A percentile compares a stretch with the other conserved stretches of the same genome.
phyloP scores from a whole-genome alignment of 2,329 filamentous ascomycete genomes.

The Aspergillus piperis region DNA sequence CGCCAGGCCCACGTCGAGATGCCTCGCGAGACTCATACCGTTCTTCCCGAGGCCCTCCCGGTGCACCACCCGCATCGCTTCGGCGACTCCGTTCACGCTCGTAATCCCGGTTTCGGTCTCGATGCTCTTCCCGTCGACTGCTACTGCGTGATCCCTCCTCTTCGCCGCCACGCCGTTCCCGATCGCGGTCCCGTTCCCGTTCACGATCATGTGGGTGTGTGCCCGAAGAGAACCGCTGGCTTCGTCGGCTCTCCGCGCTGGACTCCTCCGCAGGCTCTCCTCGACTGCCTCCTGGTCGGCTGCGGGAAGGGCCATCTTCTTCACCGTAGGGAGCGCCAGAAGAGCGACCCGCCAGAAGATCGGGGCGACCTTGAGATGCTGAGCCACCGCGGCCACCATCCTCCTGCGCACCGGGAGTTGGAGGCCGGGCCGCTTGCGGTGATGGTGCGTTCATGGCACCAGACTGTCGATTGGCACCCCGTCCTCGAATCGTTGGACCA shows the following conservation, averaged over 20 bases:
- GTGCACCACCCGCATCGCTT: constrained; percentile 27
- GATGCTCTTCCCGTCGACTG: constrained; percentile 39
- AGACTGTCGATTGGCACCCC: constrained; percentile 41
- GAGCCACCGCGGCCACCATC: constrained; percentile 20
- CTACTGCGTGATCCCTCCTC: constrained; percentile 27
- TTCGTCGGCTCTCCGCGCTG: constrained; percentile 35
- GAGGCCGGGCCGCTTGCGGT: constrained; percentile 34
- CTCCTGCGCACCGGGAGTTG: constrained; percentile 32
- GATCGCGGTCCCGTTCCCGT: constrained; percentile 30
- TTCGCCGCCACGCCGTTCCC: constrained; percentile 33
- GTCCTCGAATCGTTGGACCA: constrained; percentile 42
- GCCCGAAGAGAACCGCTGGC: constrained; percentile 32
- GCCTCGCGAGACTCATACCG: constrained; percentile 33
- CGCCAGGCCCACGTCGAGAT: constrained; percentile 32
- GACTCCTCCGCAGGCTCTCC: constrained; percentile 40
- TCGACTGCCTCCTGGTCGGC: constrained; percentile 27
- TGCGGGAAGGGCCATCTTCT: constrained; percentile 31
- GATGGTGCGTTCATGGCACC: constrained; percentile 32
- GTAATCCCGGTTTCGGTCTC: constrained; percentile 35
- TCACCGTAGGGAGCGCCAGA: constrained; percentile 27
- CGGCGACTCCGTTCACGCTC: constrained; percentile 40
- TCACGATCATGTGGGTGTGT: constrained; percentile 30
- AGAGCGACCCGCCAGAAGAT: constrained; percentile 35
- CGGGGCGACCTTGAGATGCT: constrained; percentile 31
- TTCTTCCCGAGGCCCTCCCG: constrained; percentile 23